phyloP scores from a whole-genome alignment of 805 yeast species.

The Lachancea lanzarotensis region DNA sequence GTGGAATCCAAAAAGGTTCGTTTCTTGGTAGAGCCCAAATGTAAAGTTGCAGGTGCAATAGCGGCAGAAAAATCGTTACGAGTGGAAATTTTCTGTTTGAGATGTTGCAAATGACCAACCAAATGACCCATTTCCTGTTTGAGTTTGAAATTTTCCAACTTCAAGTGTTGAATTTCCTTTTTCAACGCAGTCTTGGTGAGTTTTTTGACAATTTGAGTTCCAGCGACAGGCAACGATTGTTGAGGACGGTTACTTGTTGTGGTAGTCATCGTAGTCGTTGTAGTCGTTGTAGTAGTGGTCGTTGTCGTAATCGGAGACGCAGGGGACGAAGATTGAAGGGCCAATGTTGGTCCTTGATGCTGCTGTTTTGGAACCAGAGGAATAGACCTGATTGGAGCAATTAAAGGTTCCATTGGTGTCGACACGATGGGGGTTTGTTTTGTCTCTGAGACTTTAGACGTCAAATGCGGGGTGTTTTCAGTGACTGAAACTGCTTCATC shows the following conservation, averaged over 20 bases:
- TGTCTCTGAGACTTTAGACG: no score
- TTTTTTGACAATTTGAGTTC: constrained; percentile 4
- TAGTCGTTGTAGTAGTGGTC: neutral
- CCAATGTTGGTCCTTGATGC: no score
- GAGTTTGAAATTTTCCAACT: constrained; percentile 20
- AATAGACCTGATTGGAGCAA: no score
- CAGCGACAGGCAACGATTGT: neutral
- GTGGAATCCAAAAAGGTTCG: constrained; percentile 5
- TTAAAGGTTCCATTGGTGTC: no score
- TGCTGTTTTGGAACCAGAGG: no score
- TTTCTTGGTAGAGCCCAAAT: constrained; percentile 1
- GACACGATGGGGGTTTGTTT: no score
- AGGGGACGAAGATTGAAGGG: no score
- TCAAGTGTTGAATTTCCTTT: constrained; percentile 20
- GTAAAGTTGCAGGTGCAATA: neutral
- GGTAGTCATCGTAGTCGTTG: neutral
- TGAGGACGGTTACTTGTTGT: neutral
- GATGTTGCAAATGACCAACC: constrained; percentile 21
- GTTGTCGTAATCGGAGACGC: neutral
- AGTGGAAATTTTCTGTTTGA: constrained; percentile 15
- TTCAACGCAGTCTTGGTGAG: constrained; percentile 16
- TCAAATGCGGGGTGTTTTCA: neutral
- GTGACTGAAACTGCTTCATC: neutral
- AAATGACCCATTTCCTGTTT: constrained; percentile 22
- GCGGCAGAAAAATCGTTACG: neutral